Evolutionary conservation across 768 basidiomycete genomes (phyloP), one percentile per base, ranked within the genome.

Genomic region (Trametes villosa): DNA sequence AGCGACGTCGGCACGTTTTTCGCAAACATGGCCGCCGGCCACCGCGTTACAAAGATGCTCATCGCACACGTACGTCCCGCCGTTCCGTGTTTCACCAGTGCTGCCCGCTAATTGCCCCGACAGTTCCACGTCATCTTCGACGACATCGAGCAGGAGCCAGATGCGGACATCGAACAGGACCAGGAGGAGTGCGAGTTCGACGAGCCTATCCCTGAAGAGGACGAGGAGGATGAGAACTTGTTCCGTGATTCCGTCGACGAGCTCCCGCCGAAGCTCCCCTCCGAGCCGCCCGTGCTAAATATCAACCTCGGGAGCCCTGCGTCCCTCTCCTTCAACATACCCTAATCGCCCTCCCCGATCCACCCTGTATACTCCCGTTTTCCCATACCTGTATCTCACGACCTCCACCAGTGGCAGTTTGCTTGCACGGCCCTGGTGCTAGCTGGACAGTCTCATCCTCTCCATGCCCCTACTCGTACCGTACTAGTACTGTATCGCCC

Each of bases 1-100:
- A 90, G 89, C 61, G 88, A 91, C 69, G 88, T 92, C 73, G 84
- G 82, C 12, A 80, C 88, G 73, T 88, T 92, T 66, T 79, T 92
- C 61, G 82, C 87, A 56, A 92, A 92, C 66, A 92, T 94, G 91
- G 86, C 86, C 17, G 77, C 85, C 65, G 84, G 88, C 18, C 87
- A 91, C 67, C 86, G 86, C 63, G 80, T 92, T n/a, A 86, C 87
- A 64, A 87, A 91, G 72, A 80, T 84, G 3, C 79, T 92, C 50
- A 89, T 92, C 57, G 86, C 85, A 22, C 89, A 92, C 68, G 91
- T 91, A 67, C 63, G 89, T 75, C 7, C 11, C 2, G 1, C 24
- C 24, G 7, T 50, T n/a, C 13, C 30, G n/a, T 36, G 66, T 22
- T 46, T 27, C 6, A 26, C n/a, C 24, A n/a, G 52, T n/a, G 22